Percentiles rank a stretch among this genome's conserved stretches.
These are phyloP conservation scores for Aspergillus fructus DNA, from an alignment of 2,329 filamentous ascomycete genomes.

Conservation along the genomic window DNA sequence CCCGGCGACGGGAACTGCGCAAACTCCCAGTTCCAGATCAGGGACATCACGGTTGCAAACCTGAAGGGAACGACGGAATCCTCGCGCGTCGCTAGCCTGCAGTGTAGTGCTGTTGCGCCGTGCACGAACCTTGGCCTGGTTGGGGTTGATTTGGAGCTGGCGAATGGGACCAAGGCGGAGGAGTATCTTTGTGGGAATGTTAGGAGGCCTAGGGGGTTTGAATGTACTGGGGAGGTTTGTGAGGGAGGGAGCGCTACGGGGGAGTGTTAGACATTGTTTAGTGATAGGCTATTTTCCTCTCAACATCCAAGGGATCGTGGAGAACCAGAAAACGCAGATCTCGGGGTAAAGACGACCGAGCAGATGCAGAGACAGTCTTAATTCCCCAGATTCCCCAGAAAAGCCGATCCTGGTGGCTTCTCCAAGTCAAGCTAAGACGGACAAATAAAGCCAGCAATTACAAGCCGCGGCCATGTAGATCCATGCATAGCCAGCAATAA, in stretches of 20 bases:
- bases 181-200: conserved; percentile 30
- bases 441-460: background rate
- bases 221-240: conserved; percentile 26
- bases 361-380: no score
- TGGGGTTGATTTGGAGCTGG: conserved; percentile 18
- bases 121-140: conserved; percentile 26
- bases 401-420: background rate
- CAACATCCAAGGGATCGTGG: no score
- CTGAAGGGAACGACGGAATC: conserved; percentile 20
- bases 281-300: background rate
- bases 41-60: conserved; percentile 26
- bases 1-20: conserved; percentile 37
- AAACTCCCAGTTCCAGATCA: conserved; percentile 42
- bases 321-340: background rate
- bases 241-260: conserved; percentile 33
- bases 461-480: background rate
- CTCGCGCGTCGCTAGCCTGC: conserved; percentile 26
- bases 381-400: background rate
- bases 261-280: conserved; percentile 18
- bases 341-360: background rate
- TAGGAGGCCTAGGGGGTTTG: conserved; percentile 18
- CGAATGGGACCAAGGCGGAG: conserved; percentile 19
- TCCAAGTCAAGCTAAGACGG: background rate
- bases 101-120: conserved; percentile 31
- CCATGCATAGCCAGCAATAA: no score